Conservation (phyloP, 164 flowering plant genomes). For the Chimonanthus salicifolius region DNA sequence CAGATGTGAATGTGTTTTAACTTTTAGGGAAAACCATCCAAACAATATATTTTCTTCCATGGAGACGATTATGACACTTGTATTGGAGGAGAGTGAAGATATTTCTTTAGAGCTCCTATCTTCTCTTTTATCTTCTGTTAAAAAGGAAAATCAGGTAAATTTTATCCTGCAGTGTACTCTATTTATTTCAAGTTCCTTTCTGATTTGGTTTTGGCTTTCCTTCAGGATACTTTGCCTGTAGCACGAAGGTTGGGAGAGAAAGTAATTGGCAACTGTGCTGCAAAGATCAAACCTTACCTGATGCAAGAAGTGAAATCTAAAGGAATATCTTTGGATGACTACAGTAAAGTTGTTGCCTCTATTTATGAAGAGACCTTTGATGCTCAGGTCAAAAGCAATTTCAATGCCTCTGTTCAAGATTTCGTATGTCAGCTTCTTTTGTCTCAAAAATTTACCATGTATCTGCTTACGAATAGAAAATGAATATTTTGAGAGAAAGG, state of each 20-base stretch:
- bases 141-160: constrained; percentile 60
- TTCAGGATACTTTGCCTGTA: constrained; percentile 53
- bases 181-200: neutral
- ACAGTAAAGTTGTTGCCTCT: constrained; percentile 46
- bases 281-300: constrained; percentile 60
- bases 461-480: no score
- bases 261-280: constrained; percentile 56
- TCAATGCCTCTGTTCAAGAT: constrained; percentile 26
- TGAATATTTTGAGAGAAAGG: no score
- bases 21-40: constrained; percentile 50
- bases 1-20: neutral
- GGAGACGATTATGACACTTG: constrained; percentile 70
- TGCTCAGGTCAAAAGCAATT: constrained; percentile 29
- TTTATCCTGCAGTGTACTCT: neutral
- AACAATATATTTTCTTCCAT: constrained; percentile 48
- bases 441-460: neutral
- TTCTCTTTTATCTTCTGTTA: constrained; percentile 42
- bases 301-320: constrained; percentile 39
- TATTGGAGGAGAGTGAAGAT: constrained; percentile 81
- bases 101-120: constrained; percentile 46
- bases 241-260: constrained; percentile 61
- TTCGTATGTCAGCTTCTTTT: constrained; percentile 5
- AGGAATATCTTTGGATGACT: constrained; percentile 44
- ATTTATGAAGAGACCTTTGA: constrained; percentile 42
- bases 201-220: constrained; percentile 1